These are phyloP conservation scores for Pleurotus salmoneostramineus DNA, from an alignment of 768 basidiomycete species.

Conservation along the genomic window DNA sequence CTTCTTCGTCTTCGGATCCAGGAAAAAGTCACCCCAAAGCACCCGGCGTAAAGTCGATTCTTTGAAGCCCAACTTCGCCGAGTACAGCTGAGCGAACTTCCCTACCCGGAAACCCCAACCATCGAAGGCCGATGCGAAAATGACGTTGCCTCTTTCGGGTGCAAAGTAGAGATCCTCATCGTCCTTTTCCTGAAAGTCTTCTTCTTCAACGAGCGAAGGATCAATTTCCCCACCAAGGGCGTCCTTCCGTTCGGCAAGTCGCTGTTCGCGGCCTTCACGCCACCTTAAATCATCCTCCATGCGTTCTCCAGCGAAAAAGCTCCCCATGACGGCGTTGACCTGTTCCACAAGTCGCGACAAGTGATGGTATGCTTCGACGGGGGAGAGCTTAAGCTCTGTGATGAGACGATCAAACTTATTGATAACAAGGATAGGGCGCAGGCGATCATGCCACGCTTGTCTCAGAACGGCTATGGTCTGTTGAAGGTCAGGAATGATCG, in stretches of 20 bases:
- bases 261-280: slow-evolving; percentile 86
- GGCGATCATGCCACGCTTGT: slow-evolving; percentile 88
- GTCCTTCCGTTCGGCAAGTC: slow-evolving; percentile 75
- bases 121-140: slow-evolving; percentile 94
- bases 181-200: slow-evolving; percentile 89
- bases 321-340: slow-evolving; percentile 97
- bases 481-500: slow-evolving; percentile 22
- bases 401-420: slow-evolving; percentile 96
- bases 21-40: slow-evolving; percentile 96
- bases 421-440: slow-evolving; percentile 91
- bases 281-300: slow-evolving; percentile 97
- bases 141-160: slow-evolving; percentile 91
- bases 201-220: slow-evolving; percentile 55
- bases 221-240: slow-evolving; percentile 62
- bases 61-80: slow-evolving; percentile 85
- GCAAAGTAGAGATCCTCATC: slow-evolving; percentile 98
- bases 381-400: slow-evolving; percentile 87
- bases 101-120: slow-evolving; percentile 97
- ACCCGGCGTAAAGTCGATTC: slow-evolving; percentile 82
- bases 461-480: slow-evolving; percentile 90
- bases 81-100: slow-evolving; percentile 92
- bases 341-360: slow-evolving; percentile 92
- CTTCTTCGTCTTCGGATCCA: slow-evolving; percentile 93
- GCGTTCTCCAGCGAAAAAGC: slow-evolving; percentile 89
- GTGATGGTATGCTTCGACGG: slow-evolving; percentile 92